Base-by-base conservation (phyloP, 345 rosid species). In the Atalantia buxifolia region DNA sequence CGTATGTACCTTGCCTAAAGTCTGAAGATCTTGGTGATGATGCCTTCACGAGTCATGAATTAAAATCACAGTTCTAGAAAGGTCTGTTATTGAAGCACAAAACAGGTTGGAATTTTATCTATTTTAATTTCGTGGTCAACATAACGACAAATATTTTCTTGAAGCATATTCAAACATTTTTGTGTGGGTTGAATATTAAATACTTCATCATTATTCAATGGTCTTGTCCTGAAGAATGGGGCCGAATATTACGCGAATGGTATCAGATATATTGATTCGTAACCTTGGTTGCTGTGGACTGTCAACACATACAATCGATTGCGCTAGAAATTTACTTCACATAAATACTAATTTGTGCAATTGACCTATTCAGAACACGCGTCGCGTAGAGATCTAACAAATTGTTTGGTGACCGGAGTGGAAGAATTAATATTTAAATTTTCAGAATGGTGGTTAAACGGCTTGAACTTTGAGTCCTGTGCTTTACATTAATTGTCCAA, bases 391-490 rank as follows among this genome's bases (percentile, higher is more conserved):
- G 56, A 16, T 28, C 59, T 42, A 36, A 69, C 59, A 10, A 21
- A 35, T 72, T 22, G 31, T 72, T 72, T 13, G 76, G 76, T 72
- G 66, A 66, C 50, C 53, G 9, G 50, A 6, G 76, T 56, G 45
- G 27, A 72, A 35, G 66, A 72, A 35, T 25, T 27, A 69, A 45
- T 45, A 45, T 12, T 69, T 35, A 13, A 33, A 55, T 6, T 57
- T 33, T 72, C 16, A 7, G 66, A 50, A 57, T 45, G 76, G 76
- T 72, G n/a, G 76, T 28, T 72, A 35, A 57, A 35, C 76, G 59
- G 35, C 53, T 35, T 35, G 27, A 35, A 59, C 33, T 72, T 42
- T 69, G n/a, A 25, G 72, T 42, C n/a, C 22, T 27, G 48, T 35
- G 67, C 5, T 62, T 27, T 5, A 61, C n/a, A 25, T 6, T 36